Evolutionary conservation across 139 green algal species (phyloP).

Genomic region (Picocystis salinarum): DNA sequence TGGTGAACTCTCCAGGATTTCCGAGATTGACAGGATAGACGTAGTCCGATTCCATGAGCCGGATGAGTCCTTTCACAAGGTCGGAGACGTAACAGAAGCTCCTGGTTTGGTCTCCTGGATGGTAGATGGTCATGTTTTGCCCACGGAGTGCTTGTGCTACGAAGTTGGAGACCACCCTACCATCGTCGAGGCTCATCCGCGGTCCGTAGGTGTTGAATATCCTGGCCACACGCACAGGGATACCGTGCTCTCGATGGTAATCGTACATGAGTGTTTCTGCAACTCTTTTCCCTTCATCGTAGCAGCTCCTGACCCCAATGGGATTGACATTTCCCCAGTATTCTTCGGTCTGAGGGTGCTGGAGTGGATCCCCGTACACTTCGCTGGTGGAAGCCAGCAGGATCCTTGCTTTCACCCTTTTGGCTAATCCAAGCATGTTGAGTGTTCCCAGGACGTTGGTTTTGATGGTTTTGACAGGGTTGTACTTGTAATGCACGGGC

Average conservation of each 20-base stretch:
- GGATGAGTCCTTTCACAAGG: constrained; percentile 43
- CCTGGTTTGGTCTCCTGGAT: constrained; percentile 85
- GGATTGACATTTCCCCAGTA: constrained; percentile 99
- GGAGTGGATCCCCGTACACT: constrained; percentile 93
- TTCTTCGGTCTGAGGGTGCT: constrained; percentile 91
- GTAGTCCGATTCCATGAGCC: constrained; percentile 41
- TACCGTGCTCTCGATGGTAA: constrained; percentile 76
- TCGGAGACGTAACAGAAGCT: constrained; percentile 88
- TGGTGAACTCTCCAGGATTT: constrained; percentile 98
- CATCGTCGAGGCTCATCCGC: constrained; percentile 94
- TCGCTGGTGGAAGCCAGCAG: constrained; percentile 82
- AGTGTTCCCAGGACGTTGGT: constrained; percentile 92
- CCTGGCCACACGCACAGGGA: constrained; percentile 79
- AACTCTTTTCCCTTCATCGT: constrained; percentile 97
- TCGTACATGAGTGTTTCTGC: constrained; percentile 92
- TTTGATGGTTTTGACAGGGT: constrained; percentile 98
- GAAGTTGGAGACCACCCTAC: constrained; percentile 96
- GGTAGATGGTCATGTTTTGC: constrained; percentile 82
- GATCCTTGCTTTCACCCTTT: constrained; percentile 74
- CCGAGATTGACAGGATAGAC: constrained; percentile 97
- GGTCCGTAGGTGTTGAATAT: constrained; percentile 98
- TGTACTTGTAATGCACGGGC: constrained; percentile 99
- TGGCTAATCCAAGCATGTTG: constrained; percentile 98
- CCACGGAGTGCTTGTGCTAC: constrained; percentile 64
- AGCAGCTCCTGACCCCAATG: constrained; percentile 68